Percentiles rank a stretch among this genome's conserved stretches.
phyloP scores from a whole-genome alignment of 805 yeast species.

The Metschnikowia corniflorae region DNA sequence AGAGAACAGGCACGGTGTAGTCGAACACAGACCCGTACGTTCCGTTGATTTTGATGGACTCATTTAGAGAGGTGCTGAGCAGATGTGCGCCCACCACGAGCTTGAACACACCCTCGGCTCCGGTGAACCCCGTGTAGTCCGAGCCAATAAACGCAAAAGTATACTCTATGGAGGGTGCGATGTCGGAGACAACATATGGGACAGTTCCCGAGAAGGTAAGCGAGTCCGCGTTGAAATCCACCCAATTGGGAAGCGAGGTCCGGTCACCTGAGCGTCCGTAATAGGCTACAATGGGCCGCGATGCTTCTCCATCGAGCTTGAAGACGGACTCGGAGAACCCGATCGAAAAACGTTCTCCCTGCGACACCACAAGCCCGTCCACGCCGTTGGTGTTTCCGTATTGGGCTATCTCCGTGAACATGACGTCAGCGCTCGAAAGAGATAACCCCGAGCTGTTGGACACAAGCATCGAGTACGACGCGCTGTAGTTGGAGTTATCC shows the following conservation, averaged over 20 bases:
- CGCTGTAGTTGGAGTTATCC: conserved; percentile 43
- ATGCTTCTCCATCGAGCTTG: conserved; percentile 38
- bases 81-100: conserved; percentile 86
- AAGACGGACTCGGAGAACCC: conserved; percentile 64
- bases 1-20: conserved; percentile 57
- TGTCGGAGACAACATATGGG: conserved; percentile 77
- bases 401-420: conserved; percentile 51
- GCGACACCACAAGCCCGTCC: conserved; percentile 67
- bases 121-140: conserved; percentile 71
- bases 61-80: conserved; percentile 62
- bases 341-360: conserved; percentile 64
- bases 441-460: conserved; percentile 54
- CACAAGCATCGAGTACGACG: conserved; percentile 57
- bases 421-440: conserved; percentile 39
- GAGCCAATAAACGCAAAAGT: conserved; percentile 73
- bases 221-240: conserved; percentile 57
- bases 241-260: conserved; percentile 91
- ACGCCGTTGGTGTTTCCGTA: conserved; percentile 77
- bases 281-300: conserved; percentile 55
- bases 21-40: conserved; percentile 56
- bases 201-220: conserved; percentile 82
- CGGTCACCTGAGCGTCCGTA: conserved; percentile 80
- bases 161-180: conserved; percentile 81
- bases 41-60: conserved; percentile 59
- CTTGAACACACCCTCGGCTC: conserved; percentile 64